Percentiles rank a stretch among this genome's conserved stretches.
phyloP scores from a whole-genome alignment of 345 rosid species.

The Hibiscus tridactylites region DNA sequence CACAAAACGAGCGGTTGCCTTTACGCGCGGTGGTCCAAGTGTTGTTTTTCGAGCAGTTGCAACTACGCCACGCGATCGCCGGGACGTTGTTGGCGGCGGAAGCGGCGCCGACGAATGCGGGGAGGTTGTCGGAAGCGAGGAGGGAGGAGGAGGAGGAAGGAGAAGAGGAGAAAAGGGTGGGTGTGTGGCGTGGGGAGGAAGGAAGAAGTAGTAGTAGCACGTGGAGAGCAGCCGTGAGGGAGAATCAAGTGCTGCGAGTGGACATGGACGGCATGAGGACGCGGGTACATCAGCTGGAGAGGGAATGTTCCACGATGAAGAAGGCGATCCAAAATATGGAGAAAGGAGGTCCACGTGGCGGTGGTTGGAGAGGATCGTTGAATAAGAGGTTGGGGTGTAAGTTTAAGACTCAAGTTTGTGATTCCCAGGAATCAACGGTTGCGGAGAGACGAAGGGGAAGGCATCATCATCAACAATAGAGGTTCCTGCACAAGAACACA shows the following conservation, averaged over 20 bases:
- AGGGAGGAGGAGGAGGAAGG: constrained; percentile 26
- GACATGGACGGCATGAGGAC: constrained; percentile 99
- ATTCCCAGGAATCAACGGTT: constrained; percentile 72
- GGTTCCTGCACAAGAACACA: background rate
- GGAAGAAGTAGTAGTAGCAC: constrained; percentile 28
- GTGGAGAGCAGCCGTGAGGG: constrained; percentile 74
- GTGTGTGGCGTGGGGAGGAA: constrained; percentile 17
- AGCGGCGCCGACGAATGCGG: constrained; percentile 31
- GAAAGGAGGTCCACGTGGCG: constrained; percentile 26
- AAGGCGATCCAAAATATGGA: constrained; percentile 78
- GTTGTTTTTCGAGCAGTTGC: constrained; percentile 87
- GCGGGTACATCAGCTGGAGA: constrained; percentile 77
- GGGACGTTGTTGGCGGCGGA: constrained; percentile 77
- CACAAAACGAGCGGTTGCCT: constrained; percentile 94
- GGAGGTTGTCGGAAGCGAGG: constrained; percentile 31
- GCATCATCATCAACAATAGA: constrained; percentile 22
- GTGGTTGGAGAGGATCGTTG: constrained; percentile 54
- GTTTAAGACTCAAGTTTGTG: constrained; percentile 89
- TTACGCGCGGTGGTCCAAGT: constrained; percentile 93
- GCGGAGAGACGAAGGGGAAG: constrained; percentile 43
- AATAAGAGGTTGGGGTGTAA: constrained; percentile 70
- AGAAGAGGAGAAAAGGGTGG: constrained; percentile 15
- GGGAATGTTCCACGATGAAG: constrained; percentile 83
- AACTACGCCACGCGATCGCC: constrained; percentile 84
- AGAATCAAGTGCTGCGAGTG: constrained; percentile 86